Conservation (phyloP, 1,284 basidiomycete species). For the Malassezia nana region DNA sequence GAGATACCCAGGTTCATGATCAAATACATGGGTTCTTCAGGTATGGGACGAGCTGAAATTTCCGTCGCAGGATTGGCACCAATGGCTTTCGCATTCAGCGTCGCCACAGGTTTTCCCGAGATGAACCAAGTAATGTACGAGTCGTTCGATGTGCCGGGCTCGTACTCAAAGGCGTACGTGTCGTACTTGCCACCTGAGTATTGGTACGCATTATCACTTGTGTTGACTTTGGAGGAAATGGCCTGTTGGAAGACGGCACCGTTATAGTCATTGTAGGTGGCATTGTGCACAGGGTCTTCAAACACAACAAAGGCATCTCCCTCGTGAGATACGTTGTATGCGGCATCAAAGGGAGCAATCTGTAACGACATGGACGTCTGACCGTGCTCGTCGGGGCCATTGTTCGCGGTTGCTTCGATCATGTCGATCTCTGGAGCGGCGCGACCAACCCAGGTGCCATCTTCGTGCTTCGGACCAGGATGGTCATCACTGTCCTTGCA, state of each 20-base stretch:
- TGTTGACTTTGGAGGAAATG: slow-evolving; percentile 37
- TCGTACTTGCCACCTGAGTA: slow-evolving; percentile 20
- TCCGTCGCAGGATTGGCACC: slow-evolving; percentile 59
- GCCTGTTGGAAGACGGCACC: slow-evolving; percentile 44
- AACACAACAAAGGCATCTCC: slow-evolving; percentile 28
- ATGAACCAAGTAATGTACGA: slow-evolving; percentile 33
- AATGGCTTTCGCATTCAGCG: slow-evolving; percentile 62
- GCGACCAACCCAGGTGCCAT: slow-evolving; percentile 50
- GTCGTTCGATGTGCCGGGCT: slow-evolving; percentile 15
- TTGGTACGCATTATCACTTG: slow-evolving; percentile 29
- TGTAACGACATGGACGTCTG: slow-evolving; percentile 36
- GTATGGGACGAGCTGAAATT: slow-evolving; percentile 64
- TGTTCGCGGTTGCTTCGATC: slow-evolving; percentile 56
- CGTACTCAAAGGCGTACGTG: slow-evolving; percentile 58
- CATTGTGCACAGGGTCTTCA: neutral
- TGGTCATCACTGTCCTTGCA: slow-evolving; percentile 34
- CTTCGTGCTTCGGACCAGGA: slow-evolving; percentile 32
- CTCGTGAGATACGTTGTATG: slow-evolving; percentile 47
- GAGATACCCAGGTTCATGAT: slow-evolving; percentile 37
- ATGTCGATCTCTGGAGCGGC: slow-evolving; percentile 77
- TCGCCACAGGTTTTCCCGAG: slow-evolving; percentile 22
- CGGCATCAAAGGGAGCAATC: slow-evolving; percentile 37
- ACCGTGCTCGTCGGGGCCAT: slow-evolving; percentile 21
- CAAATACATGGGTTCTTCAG: slow-evolving; percentile 52
- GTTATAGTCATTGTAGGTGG: slow-evolving; percentile 27